phyloP scores from a whole-genome alignment of 2,329 filamentous ascomycete species.

The Cladophialophora psammophila region DNA sequence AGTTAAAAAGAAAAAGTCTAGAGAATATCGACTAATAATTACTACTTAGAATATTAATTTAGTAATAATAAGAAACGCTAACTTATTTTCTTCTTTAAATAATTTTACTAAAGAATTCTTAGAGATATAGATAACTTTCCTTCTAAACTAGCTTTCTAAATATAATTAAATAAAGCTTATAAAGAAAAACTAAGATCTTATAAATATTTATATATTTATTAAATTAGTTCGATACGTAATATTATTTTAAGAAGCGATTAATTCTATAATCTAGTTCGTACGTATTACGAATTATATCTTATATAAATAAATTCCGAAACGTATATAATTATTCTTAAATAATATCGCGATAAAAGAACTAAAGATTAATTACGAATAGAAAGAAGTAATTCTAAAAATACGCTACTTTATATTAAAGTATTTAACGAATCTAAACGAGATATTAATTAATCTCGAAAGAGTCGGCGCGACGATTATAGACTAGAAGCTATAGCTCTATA shows the following conservation, averaged over 20 bases:
- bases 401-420: neutral
- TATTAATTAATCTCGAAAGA: neutral
- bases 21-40: constrained; percentile 3
- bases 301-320: neutral
- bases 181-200: constrained; percentile 2
- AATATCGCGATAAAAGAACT: neutral
- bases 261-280: neutral
- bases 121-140: neutral
- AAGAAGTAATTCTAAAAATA: neutral
- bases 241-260: neutral
- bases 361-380: neutral
- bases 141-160: constrained; percentile 5
- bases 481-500: neutral
- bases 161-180: constrained; percentile 7
- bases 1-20: constrained; percentile 13
- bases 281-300: neutral
- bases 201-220: neutral
- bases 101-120: constrained; percentile 6
- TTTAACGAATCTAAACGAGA: neutral
- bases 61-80: neutral
- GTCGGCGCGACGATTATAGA: neutral
- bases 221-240: neutral
- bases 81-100: neutral
- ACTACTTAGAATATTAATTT: neutral
- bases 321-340: neutral